Evolutionary conservation across 75 land plant genomes (phyloP), one percentile per base, ranked within the genome.

Genomic region (Selaginella moellendorffii): DNA sequence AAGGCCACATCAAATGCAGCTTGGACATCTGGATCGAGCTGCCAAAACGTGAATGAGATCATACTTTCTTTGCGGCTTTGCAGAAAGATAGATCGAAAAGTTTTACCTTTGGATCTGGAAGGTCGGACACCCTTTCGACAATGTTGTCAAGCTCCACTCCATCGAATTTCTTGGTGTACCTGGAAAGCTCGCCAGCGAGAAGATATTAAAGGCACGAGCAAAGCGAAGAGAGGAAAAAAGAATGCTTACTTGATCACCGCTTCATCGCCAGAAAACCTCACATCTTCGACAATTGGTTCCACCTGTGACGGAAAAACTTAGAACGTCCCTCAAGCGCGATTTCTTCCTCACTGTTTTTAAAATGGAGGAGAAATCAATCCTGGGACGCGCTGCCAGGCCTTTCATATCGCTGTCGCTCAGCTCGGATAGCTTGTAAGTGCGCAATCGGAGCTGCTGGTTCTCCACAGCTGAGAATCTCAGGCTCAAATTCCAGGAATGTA

Each of bases 1-100:
- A 86, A 95, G 22, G 99, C 99, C 26, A 86, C 84, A 69, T 95
- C 97, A 80, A 95, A 95, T 62, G 99, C 99, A 54, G 79, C 80
- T 70, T 72, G 78, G 1, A 90, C 78, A 31, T 62, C 77, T 58
- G 86, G 74, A 64, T 90, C 97, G 68, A 95, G 85, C 99, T 95
- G 74, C n/a, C n/a, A n/a, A 69, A 76, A 24, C 26, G 29, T 22
- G n/a, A 19, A 56, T 8, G 46, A 36, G 14, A 36, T 36, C 46
- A 36, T n/a, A n/a, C n/a, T n/a, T n/a, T n/a, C n/a, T n/a, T n/a
- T n/a, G n/a, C n/a, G n/a, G n/a, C n/a, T n/a, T n/a, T n/a, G n/a
- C n/a, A n/a, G n/a, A n/a, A n/a, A 36, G 14, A 36, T 14, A 36
- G 46, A 89, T n/a, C n/a, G n/a, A n/a, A n/a, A n/a, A n/a, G n/a